Base-by-base conservation (phyloP, 140 eudicot species). In the Erigeron philadelphicus region DNA sequence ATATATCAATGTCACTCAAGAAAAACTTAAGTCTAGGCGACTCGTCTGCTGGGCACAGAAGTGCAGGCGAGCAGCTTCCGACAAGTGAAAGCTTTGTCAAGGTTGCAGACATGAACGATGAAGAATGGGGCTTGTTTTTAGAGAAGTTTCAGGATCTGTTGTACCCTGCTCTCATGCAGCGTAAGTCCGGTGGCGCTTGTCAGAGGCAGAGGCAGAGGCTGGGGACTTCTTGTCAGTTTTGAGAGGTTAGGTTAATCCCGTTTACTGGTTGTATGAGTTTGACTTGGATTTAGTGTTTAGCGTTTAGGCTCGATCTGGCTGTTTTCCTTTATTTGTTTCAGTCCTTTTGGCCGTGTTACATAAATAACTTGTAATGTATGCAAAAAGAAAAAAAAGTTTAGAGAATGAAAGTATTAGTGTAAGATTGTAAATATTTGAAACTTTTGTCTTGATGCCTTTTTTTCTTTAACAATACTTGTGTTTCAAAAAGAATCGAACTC, bases 211-310 rank as follows among this genome's bases (percentile, higher is more conserved):
- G 92, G 43, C 95, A 84, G 77, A 84, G 96, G 87, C 78, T 93
- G 31, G 98, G 98, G 45, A 92, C 93, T 82, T 92, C 98, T 42
- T 92, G 98, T 90, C 87, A 81, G 93, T 92, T 92, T 92, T 92
- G 89, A 88, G 84, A 48, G 10, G 61, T 16, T 41, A 15, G 72
- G 66, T 53, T 68, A 10, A 13, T 72, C 60, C 57, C 75, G 85
- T 70, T 79, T 61, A 48, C 4, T 16, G 60, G 42, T 58, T 72
- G 77, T 41, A 11, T 42, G 71, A 60, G 78, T 77, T 56, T 60
- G 56, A 56, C 40, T 74, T 74, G 54, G 47, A 66, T 42, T 18
- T 77, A 42, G 71, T 71, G 69, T 44, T 73, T 42, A 47, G 68
- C 40, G 71, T 75, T 68, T 12, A 65, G 16, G 43, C 61, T 43